phyloP scores from a whole-genome alignment of 208 protist species.

The Wallacemonas sp. region DNA sequence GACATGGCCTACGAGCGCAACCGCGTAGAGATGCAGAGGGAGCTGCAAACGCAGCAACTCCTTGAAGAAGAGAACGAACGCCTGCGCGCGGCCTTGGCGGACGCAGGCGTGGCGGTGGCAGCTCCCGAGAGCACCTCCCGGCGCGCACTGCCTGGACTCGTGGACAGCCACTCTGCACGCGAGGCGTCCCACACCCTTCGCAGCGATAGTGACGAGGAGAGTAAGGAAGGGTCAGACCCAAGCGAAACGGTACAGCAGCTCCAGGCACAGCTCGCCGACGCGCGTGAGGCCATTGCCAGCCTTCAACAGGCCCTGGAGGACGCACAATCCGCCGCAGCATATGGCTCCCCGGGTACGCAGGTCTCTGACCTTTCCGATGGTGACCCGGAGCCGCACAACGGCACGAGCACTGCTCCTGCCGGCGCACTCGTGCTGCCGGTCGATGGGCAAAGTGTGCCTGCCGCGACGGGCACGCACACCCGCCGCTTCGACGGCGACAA shows the following conservation, averaged over 20 bases:
- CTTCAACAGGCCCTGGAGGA: slow-evolving; percentile 23
- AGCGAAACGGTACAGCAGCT: neutral
- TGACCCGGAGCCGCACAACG: too few species aligned
- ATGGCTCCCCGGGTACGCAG: too few species aligned
- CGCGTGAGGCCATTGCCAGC: slow-evolving; percentile 10
- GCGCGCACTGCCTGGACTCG: neutral
- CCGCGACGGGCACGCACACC: slow-evolving; percentile 11
- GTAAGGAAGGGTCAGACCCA: too few species aligned
- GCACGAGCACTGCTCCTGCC: slow-evolving; percentile 20
- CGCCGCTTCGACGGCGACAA: slow-evolving; percentile 41
- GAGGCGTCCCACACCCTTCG: neutral
- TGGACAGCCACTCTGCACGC: neutral
- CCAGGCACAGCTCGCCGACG: slow-evolving; percentile 9
- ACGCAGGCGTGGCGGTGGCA: neutral
- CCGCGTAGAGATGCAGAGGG: slow-evolving; percentile 23
- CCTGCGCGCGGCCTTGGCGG: neutral
- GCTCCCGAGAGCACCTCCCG: neutral
- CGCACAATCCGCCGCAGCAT: neutral
- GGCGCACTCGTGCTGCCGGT: slow-evolving; percentile 8
- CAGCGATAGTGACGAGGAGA: too few species aligned
- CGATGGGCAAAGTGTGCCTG: slow-evolving; percentile 6
- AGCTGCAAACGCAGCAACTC: slow-evolving; percentile 25
- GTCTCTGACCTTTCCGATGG: too few species aligned
- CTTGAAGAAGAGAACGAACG: slow-evolving; percentile 30
- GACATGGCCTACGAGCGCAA: slow-evolving; percentile 23